Conservation (phyloP, 2,329 filamentous ascomycete genomes). For the Beauveria varroae region DNA sequence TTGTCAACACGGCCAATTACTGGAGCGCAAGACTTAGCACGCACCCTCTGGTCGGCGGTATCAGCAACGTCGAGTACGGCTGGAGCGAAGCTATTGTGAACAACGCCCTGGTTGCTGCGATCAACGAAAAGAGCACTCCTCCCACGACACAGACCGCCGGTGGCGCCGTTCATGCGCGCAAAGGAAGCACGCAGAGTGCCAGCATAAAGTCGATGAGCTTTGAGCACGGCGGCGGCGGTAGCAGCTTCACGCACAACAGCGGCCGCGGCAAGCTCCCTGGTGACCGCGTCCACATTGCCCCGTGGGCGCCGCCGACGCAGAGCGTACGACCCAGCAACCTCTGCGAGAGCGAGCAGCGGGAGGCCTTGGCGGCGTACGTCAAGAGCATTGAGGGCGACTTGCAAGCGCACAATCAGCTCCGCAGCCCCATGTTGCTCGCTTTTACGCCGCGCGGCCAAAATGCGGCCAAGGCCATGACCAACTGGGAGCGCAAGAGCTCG, state of each 20-base stretch:
- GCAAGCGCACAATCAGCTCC: constrained; percentile 78
- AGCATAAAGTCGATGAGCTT: constrained; percentile 51
- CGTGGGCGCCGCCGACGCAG: constrained; percentile 85
- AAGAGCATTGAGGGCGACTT: constrained; percentile 79
- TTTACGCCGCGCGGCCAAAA: constrained; percentile 83
- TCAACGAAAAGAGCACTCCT: constrained; percentile 36
- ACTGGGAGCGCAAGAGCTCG: constrained; percentile 94
- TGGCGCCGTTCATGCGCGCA: constrained; percentile 30
- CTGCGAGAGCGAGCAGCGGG: constrained; percentile 73
- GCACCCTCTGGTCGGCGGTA: constrained; percentile 82
- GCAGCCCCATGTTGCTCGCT: constrained; percentile 79
- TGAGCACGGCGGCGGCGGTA: constrained; percentile 42
- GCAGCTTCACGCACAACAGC: constrained; percentile 45
- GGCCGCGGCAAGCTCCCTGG: constrained; percentile 61
- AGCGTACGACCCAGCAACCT: constrained; percentile 80
- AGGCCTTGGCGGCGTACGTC: constrained; percentile 69
- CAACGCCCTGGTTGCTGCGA: constrained; percentile 44
- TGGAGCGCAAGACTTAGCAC: constrained; percentile 94
- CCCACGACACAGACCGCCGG: constrained; percentile 16
- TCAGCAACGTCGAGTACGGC: constrained; percentile 96
- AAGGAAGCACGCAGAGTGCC: constrained; percentile 41
- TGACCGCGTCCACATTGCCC: constrained; percentile 74
- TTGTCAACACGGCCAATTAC: constrained; percentile 91
- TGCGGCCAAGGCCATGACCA: constrained; percentile 75
- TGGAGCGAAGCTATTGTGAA: constrained; percentile 84